These are phyloP conservation scores for Mimosa bimucronata DNA, from an alignment of 306 rosid species.

Conservation along the genomic window DNA sequence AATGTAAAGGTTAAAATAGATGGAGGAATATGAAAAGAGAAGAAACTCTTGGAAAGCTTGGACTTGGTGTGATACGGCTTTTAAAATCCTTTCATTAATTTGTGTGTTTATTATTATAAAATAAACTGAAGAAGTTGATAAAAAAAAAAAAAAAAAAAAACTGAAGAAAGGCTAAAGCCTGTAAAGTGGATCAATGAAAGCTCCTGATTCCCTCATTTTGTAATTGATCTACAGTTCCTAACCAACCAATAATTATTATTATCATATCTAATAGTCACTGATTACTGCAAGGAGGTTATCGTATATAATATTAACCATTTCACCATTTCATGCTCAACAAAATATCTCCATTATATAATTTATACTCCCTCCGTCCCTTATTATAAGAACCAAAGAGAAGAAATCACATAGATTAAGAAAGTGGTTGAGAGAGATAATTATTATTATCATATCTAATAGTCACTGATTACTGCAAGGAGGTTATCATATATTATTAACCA, in stretches of 20 bases:
- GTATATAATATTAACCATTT: not conserved
- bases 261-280: not conserved
- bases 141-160: no score
- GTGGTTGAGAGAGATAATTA: no score
- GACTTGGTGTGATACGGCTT: not conserved
- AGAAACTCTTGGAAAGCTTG: not conserved
- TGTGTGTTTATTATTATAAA: not conserved
- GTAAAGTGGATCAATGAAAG: not conserved
- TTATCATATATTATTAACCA: not conserved
- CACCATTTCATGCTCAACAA: not conserved
- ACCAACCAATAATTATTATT: not conserved
- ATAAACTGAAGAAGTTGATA: no score
- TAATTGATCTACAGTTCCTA: not conserved
- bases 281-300: not conserved
- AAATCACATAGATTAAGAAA: no score
- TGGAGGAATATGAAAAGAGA: not conserved
- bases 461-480: not conserved
- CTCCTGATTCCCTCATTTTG: not conserved
- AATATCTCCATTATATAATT: no score
- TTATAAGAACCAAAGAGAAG: no score
- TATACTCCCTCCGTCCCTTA: no score
- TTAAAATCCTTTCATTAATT: no score
- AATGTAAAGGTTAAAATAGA: not conserved
- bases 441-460: not conserved
- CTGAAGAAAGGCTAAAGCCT: conserved; percentile 14